phyloP scores from a whole-genome alignment of 1,284 basidiomycete species.

The Fomitopsis pinicola region DNA sequence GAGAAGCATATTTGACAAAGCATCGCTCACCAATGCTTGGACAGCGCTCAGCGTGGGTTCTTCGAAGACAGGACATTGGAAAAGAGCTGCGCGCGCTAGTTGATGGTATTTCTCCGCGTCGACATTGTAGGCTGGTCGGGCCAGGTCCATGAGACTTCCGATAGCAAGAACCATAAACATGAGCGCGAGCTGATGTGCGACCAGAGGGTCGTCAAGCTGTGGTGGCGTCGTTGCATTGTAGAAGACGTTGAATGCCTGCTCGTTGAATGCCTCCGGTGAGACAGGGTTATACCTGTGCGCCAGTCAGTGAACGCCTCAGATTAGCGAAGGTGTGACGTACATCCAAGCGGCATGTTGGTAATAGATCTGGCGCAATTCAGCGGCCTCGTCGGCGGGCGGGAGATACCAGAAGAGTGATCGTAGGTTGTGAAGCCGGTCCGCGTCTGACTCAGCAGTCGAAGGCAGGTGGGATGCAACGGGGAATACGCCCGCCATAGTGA shows the following conservation, averaged over 20 bases:
- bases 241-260: constrained; percentile 58
- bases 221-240: constrained; percentile 47
- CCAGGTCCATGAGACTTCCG: constrained; percentile 65
- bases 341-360: constrained; percentile 75
- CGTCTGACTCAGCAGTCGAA: constrained; percentile 36
- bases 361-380: constrained; percentile 58
- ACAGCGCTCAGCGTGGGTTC: constrained; percentile 70
- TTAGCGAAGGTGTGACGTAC: constrained; percentile 32
- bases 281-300: constrained; percentile 70
- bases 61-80: constrained; percentile 68
- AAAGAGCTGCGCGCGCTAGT: constrained; percentile 66
- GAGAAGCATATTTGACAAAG: not conserved
- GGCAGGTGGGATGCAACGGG: constrained; percentile 52
- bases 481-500: constrained; percentile 58
- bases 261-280: constrained; percentile 59
- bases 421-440: constrained; percentile 38
- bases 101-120: constrained; percentile 80
- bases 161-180: constrained; percentile 76
- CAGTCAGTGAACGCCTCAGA: not conserved
- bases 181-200: constrained; percentile 64
- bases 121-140: constrained; percentile 59
- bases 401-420: constrained; percentile 66
- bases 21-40: constrained; percentile 58
- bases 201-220: constrained; percentile 50
- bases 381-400: constrained; percentile 53